These are phyloP conservation scores for Corymbia citriodora DNA, from an alignment of 441 rosid species.

Conservation along the genomic window DNA sequence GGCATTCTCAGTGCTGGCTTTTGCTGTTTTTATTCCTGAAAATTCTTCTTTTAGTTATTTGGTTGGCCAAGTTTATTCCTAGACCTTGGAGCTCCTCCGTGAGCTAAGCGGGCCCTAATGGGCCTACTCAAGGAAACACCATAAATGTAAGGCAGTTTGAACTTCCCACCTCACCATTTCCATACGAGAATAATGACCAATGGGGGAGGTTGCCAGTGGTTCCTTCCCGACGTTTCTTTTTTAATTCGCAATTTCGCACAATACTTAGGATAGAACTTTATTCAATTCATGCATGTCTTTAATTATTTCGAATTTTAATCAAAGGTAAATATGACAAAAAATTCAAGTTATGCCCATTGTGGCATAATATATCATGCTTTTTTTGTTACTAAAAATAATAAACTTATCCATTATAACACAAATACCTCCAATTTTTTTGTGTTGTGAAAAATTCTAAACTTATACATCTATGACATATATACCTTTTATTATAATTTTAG, in stretches of 20 bases:
- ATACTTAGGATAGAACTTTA: background rate
- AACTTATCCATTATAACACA: no score
- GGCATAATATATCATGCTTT: background rate
- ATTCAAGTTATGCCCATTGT: background rate
- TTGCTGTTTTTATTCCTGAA: background rate
- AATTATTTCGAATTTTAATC: background rate
- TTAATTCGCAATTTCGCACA: background rate
- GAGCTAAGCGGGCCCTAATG: background rate
- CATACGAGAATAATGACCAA: no score
- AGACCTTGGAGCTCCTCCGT: background rate
- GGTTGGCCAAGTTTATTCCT: background rate
- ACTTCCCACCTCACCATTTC: no score
- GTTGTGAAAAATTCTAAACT: background rate
- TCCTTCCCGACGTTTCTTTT: background rate
- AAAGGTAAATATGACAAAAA: background rate
- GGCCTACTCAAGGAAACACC: no score
- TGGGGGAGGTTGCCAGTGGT: no score
- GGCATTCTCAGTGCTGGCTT: background rate
- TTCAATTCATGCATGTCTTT: background rate
- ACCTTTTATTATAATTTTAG: background rate
- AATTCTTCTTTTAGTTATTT: background rate
- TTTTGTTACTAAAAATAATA: background rate
- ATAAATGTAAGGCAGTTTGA: no score
- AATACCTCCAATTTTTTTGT: no score
- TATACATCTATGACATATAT: background rate